Evolutionary conservation across 2,329 filamentous ascomycete genomes (phyloP).

Genomic region (Lachnellula cervina): DNA sequence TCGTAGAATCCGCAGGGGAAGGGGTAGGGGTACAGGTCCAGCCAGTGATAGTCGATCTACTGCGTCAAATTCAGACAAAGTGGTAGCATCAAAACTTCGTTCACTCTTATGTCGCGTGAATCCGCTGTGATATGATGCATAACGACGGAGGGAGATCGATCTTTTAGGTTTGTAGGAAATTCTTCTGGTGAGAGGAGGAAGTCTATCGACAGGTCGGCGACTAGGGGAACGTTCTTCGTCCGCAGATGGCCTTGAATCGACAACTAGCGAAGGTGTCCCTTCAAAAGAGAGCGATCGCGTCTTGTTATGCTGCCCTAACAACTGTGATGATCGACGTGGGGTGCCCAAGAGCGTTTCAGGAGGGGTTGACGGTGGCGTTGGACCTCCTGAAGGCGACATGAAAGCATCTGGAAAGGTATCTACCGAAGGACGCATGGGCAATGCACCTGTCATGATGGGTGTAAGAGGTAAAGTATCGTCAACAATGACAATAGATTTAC

Average conservation of each 20-base stretch:
- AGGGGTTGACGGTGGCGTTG: slow-evolving; percentile 58
- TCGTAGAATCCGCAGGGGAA: slow-evolving; percentile 60
- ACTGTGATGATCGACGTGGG: slow-evolving; percentile 51
- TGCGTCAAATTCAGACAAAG: slow-evolving; percentile 51
- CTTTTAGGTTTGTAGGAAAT: slow-evolving; percentile 41
- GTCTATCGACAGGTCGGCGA: slow-evolving; percentile 17
- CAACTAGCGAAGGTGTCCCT: slow-evolving; percentile 25
- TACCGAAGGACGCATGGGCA: slow-evolving; percentile 40
- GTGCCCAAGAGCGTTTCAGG: slow-evolving; percentile 43
- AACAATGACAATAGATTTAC: slow-evolving; percentile 85
- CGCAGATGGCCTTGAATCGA: slow-evolving; percentile 20
- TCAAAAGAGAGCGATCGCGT: slow-evolving; percentile 33
- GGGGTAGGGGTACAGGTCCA: slow-evolving; percentile 43
- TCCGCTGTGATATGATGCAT: slow-evolving; percentile 57
- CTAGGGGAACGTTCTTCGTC: slow-evolving; percentile 23
- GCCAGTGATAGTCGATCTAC: slow-evolving; percentile 42
- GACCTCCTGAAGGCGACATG: slow-evolving; percentile 44
- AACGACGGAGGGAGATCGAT: slow-evolving; percentile 50
- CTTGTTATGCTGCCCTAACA: slow-evolving; percentile 42
- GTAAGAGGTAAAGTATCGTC: slow-evolving; percentile 45
- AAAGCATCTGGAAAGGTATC: slow-evolving; percentile 52
- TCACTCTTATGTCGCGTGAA: slow-evolving; percentile 46
- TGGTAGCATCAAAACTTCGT: slow-evolving; percentile 58
- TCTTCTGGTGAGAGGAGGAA: slow-evolving; percentile 16
- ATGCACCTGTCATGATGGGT: slow-evolving; percentile 44